Evolutionary conservation across 2,329 filamentous ascomycete genomes (phyloP).

Genomic region (Aureobasidium vineae): DNA sequence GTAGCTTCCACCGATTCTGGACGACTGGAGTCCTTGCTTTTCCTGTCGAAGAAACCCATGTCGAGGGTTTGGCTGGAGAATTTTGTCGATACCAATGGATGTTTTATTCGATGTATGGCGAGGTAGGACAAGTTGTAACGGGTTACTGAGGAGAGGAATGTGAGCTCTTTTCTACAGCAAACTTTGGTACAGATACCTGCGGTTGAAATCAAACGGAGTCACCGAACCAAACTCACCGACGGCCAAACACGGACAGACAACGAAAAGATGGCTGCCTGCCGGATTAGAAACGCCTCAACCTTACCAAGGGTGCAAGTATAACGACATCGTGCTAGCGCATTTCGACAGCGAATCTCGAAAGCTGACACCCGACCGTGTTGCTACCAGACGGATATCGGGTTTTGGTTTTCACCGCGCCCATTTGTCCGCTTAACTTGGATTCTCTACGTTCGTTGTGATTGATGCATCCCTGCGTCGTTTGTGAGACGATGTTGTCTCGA

Average conservation of each 20-base stretch:
- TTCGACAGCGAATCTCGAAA: conserved; percentile 7
- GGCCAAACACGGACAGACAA: conserved; percentile 14
- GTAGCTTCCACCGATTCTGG: neutral
- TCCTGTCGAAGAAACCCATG: conserved; percentile 23
- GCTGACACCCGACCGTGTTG: neutral
- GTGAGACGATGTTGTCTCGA: conserved; percentile 7
- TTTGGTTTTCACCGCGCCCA: neutral
- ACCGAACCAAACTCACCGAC: conserved; percentile 22
- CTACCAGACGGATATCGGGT: neutral
- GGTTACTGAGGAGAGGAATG: conserved; percentile 12
- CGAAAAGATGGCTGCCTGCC: conserved; percentile 12
- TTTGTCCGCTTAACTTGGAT: neutral
- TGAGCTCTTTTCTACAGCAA: conserved; percentile 15
- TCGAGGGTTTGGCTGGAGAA: neutral
- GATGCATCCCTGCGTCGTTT: conserved; percentile 10
- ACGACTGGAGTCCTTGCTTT: neutral
- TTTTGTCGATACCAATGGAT: neutral
- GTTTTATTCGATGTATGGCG: neutral
- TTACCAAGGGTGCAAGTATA: conserved; percentile 7
- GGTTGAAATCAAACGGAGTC: conserved; percentile 12
- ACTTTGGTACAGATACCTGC: conserved; percentile 2
- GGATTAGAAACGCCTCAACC: conserved; percentile 13
- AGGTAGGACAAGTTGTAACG: conserved; percentile 10
- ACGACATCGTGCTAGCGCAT: conserved; percentile 15
- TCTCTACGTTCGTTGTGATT: neutral